phyloP scores from a whole-genome alignment of 768 basidiomycete species.

The Jaapia argillacea region DNA sequence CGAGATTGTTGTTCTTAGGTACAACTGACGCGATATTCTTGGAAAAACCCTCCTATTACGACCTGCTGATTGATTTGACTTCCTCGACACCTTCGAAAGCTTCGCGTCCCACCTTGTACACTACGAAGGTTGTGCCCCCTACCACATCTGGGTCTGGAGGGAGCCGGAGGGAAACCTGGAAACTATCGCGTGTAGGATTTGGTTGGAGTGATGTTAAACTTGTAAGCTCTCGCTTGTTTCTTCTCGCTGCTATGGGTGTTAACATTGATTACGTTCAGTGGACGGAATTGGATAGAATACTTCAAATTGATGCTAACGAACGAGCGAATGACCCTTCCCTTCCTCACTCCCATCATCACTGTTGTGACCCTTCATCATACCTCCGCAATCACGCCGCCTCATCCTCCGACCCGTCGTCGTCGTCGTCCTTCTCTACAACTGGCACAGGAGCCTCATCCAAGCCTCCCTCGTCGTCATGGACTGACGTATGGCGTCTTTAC shows the following conservation, averaged over 20 bases:
- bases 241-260: too few relatives aligned
- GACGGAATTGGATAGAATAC: conserved; percentile 66
- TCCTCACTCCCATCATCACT: too few relatives aligned
- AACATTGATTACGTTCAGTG: too few relatives aligned
- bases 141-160: conserved; percentile 16
- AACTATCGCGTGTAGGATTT: conserved; percentile 56
- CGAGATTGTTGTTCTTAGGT: conserved; percentile 22
- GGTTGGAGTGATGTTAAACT: conserved; percentile 80
- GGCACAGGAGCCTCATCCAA: conserved; percentile 14
- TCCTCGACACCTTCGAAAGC: conserved; percentile 50
- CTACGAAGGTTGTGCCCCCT: conserved; percentile 38
- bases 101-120: conserved; percentile 56
- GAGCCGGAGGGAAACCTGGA: conserved; percentile 40
- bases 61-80: conserved; percentile 73
- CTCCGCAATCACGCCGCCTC: too few relatives aligned
- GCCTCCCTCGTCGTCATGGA: conserved; percentile 37
- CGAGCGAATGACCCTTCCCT: too few relatives aligned
- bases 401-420: too few relatives aligned
- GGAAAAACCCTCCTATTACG: conserved; percentile 72
- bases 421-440: conserved; percentile 5
- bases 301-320: conserved; percentile 38
- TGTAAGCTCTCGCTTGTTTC: conserved; percentile 39
- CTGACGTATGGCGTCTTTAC: conserved; percentile 73
- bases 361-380: too few relatives aligned
- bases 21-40: conserved; percentile 82